These are phyloP conservation scores for Calonectria fujianensis DNA, from an alignment of 2,329 filamentous ascomycete genomes.

Conservation along the genomic window DNA sequence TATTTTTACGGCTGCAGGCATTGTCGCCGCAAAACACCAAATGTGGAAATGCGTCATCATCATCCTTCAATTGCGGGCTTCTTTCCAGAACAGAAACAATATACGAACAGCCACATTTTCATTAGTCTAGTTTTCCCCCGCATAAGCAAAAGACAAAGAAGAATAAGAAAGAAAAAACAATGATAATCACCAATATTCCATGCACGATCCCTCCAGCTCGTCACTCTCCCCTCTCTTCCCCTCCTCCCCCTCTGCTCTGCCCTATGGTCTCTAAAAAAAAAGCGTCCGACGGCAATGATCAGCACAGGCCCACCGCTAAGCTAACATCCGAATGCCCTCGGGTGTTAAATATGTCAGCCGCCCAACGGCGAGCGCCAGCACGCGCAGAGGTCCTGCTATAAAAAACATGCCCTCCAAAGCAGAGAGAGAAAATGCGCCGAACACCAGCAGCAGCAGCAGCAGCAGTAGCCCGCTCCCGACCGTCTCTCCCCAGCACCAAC, in stretches of 20 bases:
- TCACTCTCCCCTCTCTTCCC: background rate
- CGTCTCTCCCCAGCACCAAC: background rate
- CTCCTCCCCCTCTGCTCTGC: background rate
- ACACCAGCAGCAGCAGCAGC: background rate
- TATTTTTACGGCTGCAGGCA: background rate
- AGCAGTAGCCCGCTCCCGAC: background rate
- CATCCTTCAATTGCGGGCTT: background rate
- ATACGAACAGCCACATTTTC: background rate
- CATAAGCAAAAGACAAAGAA: background rate
- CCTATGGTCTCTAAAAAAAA: background rate
- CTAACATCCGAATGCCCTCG: slow-evolving; percentile 52
- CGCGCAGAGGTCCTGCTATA: background rate
- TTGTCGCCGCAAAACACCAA: background rate
- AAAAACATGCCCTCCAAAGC: background rate
- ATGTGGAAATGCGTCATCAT: background rate
- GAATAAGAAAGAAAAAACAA: background rate
- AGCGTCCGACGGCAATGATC: slow-evolving; percentile 5
- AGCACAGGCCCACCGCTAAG: background rate
- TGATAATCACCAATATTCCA: background rate
- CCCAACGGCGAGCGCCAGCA: slow-evolving; percentile 4
- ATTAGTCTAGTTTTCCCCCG: background rate
- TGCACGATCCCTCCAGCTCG: background rate
- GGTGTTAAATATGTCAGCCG: slow-evolving; percentile 43
- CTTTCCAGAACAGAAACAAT: background rate
- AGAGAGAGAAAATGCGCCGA: background rate